Evolutionary conservation across 139 green algal genomes (phyloP).

Genomic region (Chlamydomonas incerta): DNA sequence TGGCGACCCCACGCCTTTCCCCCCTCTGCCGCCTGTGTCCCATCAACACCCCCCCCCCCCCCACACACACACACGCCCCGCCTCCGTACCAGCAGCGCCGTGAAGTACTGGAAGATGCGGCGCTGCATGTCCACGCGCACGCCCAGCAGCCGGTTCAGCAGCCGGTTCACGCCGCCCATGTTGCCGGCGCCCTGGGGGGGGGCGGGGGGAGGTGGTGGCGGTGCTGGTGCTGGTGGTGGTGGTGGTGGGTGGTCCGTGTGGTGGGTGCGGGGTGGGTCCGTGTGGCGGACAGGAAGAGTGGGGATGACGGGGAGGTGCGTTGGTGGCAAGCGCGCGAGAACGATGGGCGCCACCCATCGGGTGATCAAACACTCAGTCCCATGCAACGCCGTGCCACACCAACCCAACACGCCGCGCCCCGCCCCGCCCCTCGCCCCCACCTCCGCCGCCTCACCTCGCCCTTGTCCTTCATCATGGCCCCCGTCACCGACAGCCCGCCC

Average conservation of each 20-base stretch:
- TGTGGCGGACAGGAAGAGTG: too few species aligned
- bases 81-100: slow-evolving; percentile 38
- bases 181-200: too few species aligned
- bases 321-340: too few species aligned
- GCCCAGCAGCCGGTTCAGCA: slow-evolving; percentile 86
- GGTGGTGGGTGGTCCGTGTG: not conserved
- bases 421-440: slow-evolving; percentile 41
- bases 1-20: not conserved
- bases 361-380: too few species aligned
- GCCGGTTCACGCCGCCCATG: slow-evolving; percentile 45
- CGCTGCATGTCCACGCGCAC: slow-evolving; percentile 76
- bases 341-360: too few species aligned
- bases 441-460: not conserved
- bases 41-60: not conserved
- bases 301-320: too few species aligned
- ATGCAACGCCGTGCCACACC: too few species aligned
- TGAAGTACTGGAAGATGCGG: slow-evolving; percentile 75
- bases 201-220: too few species aligned
- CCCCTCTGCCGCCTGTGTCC: not conserved
- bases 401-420: too few species aligned
- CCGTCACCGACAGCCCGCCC: not conserved
- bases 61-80: too few species aligned
- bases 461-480: slow-evolving; percentile 27
- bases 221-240: too few species aligned
- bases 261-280: not conserved